phyloP scores from a whole-genome alignment of 352 stramenopile species.

The Globisporangium okanoganense region DNA sequence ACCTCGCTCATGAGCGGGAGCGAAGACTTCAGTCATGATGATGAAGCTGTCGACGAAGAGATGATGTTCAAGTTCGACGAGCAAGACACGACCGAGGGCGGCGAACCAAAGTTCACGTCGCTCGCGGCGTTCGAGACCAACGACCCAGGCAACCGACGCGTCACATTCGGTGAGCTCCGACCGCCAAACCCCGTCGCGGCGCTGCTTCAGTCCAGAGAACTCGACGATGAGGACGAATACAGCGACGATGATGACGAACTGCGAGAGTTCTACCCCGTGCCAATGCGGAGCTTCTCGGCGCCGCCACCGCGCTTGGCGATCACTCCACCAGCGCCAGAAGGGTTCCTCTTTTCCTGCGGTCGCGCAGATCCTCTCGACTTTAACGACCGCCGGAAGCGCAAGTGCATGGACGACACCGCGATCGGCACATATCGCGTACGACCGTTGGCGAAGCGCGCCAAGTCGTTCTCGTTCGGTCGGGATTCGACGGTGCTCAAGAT shows the following conservation, averaged over 20 bases:
- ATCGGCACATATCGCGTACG: conserved; percentile 33
- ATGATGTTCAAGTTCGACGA: conserved; percentile 80
- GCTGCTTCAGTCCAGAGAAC: conserved; percentile 13
- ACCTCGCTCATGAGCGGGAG: conserved; percentile 23
- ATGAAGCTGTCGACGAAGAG: conserved; percentile 50
- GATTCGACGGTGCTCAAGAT: conserved; percentile 18
- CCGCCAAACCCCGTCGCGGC: conserved; percentile 16
- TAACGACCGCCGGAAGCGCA: conserved; percentile 53
- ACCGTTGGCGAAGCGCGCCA: conserved; percentile 49
- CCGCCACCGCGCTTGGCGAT: background rate
- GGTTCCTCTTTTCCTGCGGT: conserved; percentile 8
- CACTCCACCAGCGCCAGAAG: conserved; percentile 2
- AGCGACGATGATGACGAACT: conserved; percentile 6
- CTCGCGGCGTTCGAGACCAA: conserved; percentile 12
- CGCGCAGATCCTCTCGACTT: conserved; percentile 22
- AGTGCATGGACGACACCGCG: conserved; percentile 33
- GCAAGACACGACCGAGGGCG: conserved; percentile 16
- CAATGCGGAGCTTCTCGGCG: conserved; percentile 10
- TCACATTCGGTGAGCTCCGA: conserved; percentile 13
- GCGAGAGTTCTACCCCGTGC: conserved; percentile 1
- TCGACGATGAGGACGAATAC: conserved; percentile 6
- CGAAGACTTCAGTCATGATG: conserved; percentile 16
- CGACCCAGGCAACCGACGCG: background rate
- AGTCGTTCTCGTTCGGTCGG: conserved; percentile 37
- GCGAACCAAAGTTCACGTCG: conserved; percentile 11